Evolutionary conservation across 805 yeast species (phyloP).

Genomic region (Lachancea meyersii): DNA sequence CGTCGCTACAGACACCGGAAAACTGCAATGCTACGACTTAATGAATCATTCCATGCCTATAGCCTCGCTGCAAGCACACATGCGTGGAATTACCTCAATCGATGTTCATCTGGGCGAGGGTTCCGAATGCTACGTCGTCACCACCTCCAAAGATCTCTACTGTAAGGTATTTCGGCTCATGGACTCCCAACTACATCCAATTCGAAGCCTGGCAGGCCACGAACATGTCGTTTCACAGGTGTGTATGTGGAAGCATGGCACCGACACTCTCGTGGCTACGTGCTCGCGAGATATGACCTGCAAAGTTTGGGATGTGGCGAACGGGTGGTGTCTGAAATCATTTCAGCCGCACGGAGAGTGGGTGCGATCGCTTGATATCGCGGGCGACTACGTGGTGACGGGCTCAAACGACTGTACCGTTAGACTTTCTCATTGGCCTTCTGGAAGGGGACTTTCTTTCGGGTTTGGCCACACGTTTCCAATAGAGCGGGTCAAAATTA

Average conservation of each 20-base stretch:
- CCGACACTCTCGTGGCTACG: slow-evolving; percentile 47
- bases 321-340: slow-evolving; percentile 62
- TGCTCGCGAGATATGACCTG: slow-evolving; percentile 60
- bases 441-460: slow-evolving; percentile 62
- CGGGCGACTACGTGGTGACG: slow-evolving; percentile 56
- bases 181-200: slow-evolving; percentile 41
- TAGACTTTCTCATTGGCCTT: slow-evolving; percentile 56
- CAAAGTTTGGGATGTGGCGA: slow-evolving; percentile 58
- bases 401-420: slow-evolving; percentile 77
- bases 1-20: slow-evolving; percentile 67
- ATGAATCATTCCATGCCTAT: slow-evolving; percentile 56
- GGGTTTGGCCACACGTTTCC: slow-evolving; percentile 80
- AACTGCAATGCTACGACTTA: slow-evolving; percentile 64
- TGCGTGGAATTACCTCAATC: slow-evolving; percentile 48
- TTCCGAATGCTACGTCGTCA: slow-evolving; percentile 34
- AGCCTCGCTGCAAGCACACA: slow-evolving; percentile 64
- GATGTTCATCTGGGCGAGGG: slow-evolving; percentile 14
- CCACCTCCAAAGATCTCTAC: slow-evolving; percentile 44
- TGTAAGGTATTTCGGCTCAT: slow-evolving; percentile 47
- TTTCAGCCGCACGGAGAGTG: slow-evolving; percentile 82
- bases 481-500: slow-evolving; percentile 62
- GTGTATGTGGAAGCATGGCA: slow-evolving; percentile 39
- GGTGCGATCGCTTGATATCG: slow-evolving; percentile 62
- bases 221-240: slow-evolving; percentile 76
- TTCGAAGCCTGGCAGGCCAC: slow-evolving; percentile 72